Percentiles rank a stretch among this genome's conserved stretches.
Evolutionary conservation across 345 rosid species (phyloP).

Genomic region (Orychophragmus violaceus): DNA sequence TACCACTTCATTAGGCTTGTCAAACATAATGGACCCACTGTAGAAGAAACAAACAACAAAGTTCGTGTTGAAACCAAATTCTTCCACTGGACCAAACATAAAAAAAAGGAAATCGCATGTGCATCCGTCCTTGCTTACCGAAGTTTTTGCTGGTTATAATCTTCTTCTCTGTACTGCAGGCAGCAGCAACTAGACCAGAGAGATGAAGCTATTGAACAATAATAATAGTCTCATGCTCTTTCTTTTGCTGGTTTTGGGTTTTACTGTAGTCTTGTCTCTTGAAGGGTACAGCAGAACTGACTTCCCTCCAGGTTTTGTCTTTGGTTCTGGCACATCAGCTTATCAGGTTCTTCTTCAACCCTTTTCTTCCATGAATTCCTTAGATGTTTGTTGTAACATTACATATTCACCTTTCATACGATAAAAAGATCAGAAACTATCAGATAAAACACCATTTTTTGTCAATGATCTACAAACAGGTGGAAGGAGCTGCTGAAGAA

Average conservation of each 20-base stretch:
- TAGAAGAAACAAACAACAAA: neutral
- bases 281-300: slow-evolving; percentile 38
- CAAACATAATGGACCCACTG: neutral
- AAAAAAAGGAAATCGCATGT: neutral
- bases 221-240: slow-evolving; percentile 18
- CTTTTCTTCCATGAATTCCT: neutral
- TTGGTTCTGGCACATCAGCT: slow-evolving; percentile 57
- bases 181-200: neutral
- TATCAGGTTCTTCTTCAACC: slow-evolving; percentile 37
- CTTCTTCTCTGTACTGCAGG: neutral
- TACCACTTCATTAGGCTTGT: neutral
- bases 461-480: slow-evolving; percentile 15
- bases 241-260: slow-evolving; percentile 10
- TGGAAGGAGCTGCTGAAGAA: slow-evolving; percentile 60
- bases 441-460: neutral
- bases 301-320: slow-evolving; percentile 54
- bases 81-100: neutral
- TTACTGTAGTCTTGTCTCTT: slow-evolving; percentile 14
- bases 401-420: neutral
- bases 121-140: neutral
- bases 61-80: neutral
- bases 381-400: neutral
- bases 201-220: slow-evolving; percentile 2
- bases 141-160: neutral
- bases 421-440: neutral